Percentiles rank a stretch among this genome's conserved stretches.
Conservation (phyloP, 2,329 filamentous ascomycete species). For the Fusarium illudens region DNA sequence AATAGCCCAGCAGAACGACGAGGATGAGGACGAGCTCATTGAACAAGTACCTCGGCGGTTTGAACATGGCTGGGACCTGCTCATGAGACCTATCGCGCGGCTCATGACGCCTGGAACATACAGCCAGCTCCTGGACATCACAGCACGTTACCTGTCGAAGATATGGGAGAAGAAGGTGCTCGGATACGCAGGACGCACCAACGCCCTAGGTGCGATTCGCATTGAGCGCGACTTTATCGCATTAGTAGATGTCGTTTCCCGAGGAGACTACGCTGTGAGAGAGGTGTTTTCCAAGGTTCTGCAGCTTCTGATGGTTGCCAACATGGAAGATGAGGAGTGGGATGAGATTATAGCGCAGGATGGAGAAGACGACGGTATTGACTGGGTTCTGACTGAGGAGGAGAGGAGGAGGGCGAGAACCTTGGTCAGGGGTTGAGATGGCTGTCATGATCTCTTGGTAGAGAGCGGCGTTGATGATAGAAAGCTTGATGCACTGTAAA, state of each 20-base stretch:
- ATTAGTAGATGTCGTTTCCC: conserved; percentile 73
- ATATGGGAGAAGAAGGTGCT: conserved; percentile 89
- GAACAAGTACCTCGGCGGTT: conserved; percentile 82
- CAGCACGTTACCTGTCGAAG: conserved; percentile 77
- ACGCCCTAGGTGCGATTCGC: conserved; percentile 80
- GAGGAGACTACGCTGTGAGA: conserved; percentile 78
- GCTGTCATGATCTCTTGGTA: conserved; percentile 9
- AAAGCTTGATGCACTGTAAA: conserved; percentile 21
- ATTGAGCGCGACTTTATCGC: conserved; percentile 86
- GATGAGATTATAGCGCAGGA: conserved; percentile 70
- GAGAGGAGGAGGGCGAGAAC: conserved; percentile 77
- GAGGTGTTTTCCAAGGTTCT: conserved; percentile 79
- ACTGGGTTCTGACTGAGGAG: conserved; percentile 75
- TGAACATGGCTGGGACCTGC: conserved; percentile 82
- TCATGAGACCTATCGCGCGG: conserved; percentile 85
- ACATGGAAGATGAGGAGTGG: conserved; percentile 97
- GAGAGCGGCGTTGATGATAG: conserved; percentile 20
- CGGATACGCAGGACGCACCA: conserved; percentile 80
- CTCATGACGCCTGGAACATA: conserved; percentile 83
- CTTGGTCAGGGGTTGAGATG: conserved; percentile 60
- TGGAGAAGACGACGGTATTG: conserved; percentile 68
- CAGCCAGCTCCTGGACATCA: conserved; percentile 76
- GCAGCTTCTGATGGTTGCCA: conserved; percentile 86
- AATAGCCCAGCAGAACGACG: conserved; percentile 61
- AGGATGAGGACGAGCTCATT: conserved; percentile 62